Evolutionary conservation across 495 filamentous ascomycete genomes (phyloP).

Genomic region (Xylaria castorea): DNA sequence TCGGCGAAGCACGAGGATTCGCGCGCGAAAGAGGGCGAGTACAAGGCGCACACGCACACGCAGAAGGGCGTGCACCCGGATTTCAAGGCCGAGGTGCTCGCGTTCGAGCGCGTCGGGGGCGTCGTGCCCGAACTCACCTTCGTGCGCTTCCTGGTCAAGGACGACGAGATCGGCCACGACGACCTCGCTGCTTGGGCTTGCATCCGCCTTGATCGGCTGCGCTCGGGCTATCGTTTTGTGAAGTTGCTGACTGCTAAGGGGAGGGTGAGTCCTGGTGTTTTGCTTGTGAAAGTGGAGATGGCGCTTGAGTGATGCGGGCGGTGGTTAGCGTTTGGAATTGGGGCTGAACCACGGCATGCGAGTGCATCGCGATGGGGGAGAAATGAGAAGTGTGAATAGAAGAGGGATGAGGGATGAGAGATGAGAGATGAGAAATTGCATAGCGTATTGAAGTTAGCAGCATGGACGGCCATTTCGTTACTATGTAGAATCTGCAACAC

Average conservation of each 20-base stretch:
- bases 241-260: slow-evolving; percentile 73
- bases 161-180: slow-evolving; percentile 79
- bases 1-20: slow-evolving; percentile 29
- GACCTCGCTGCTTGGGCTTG: slow-evolving; percentile 86
- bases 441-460: not conserved
- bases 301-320: slow-evolving; percentile 25
- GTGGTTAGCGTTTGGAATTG: not conserved
- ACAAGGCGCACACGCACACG: slow-evolving; percentile 72
- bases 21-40: slow-evolving; percentile 64
- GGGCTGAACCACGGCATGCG: not conserved
- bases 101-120: slow-evolving; percentile 65
- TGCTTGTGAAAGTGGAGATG: slow-evolving; percentile 75
- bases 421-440: not conserved
- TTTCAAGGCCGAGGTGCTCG: slow-evolving; percentile 67
- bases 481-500: not conserved
- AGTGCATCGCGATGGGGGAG: too few relatives aligned
- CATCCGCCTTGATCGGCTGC: slow-evolving; percentile 79
- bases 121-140: slow-evolving; percentile 83
- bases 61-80: slow-evolving; percentile 70
- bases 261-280: slow-evolving; percentile 61
- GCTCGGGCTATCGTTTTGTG: slow-evolving; percentile 76
- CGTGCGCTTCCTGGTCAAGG: slow-evolving; percentile 84
- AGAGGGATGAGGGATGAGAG: too few relatives aligned
- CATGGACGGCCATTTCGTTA: not conserved
- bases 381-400: not conserved